Conservation (phyloP, 1,284 basidiomycete genomes). For the Apiotrichum veenhuisii region DNA sequence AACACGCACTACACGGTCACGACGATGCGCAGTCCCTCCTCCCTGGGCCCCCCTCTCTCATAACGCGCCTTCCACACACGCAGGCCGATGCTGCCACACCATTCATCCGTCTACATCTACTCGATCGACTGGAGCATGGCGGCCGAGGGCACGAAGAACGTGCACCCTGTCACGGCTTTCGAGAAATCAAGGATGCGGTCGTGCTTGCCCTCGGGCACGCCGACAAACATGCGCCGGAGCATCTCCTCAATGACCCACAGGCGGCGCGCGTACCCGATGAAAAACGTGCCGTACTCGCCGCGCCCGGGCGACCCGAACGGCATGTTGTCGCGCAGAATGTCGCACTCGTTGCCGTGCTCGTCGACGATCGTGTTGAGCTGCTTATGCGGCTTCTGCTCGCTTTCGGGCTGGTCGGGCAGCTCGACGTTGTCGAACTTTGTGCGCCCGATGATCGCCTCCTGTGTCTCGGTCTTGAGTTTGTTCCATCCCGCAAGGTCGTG, state of each 20-base stretch:
- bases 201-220: constrained; percentile 15
- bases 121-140: background rate
- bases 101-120: background rate
- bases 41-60: too few relatives aligned
- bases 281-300: constrained; percentile 19
- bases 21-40: too few relatives aligned
- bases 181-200: constrained; percentile 19
- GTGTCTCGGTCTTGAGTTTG: constrained; percentile 10
- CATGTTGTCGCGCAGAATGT: constrained; percentile 25
- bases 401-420: constrained; percentile 8
- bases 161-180: constrained; percentile 11
- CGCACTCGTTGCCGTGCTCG: constrained; percentile 11
- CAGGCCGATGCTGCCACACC: background rate
- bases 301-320: constrained; percentile 16
- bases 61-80: too few relatives aligned
- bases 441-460: constrained; percentile 17
- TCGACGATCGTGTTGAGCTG: constrained; percentile 13
- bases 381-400: constrained; percentile 19
- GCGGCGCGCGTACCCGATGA: constrained; percentile 16
- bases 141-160: constrained; percentile 13
- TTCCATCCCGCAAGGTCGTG: constrained; percentile 17
- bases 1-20: too few relatives aligned
- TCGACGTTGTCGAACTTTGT: constrained; percentile 21
- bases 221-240: constrained; percentile 21
- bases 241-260: constrained; percentile 23